Evolutionary conservation across 2,329 filamentous ascomycete genomes (phyloP).

Genomic region (Coniochaeta pulveracea): DNA sequence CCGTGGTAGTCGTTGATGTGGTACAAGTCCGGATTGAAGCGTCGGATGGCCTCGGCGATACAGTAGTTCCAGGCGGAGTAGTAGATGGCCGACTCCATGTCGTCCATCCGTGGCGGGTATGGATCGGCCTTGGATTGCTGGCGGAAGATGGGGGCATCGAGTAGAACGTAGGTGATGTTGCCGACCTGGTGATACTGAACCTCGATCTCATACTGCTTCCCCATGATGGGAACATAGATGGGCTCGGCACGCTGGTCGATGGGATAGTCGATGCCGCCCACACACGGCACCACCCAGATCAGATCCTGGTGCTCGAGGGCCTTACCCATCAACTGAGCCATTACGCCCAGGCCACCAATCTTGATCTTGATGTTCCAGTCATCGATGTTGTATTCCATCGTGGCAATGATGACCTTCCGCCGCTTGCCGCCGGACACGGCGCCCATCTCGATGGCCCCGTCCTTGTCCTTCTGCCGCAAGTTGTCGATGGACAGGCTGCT

Average conservation of each 20-base stretch:
- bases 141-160: slow-evolving; percentile 57
- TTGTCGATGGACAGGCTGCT: slow-evolving; percentile 19
- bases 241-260: slow-evolving; percentile 45
- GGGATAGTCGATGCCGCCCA: slow-evolving; percentile 54
- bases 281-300: slow-evolving; percentile 53
- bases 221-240: slow-evolving; percentile 51
- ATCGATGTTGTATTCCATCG: slow-evolving; percentile 63
- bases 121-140: slow-evolving; percentile 48
- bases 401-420: slow-evolving; percentile 54
- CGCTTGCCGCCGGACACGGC: slow-evolving; percentile 16
- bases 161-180: slow-evolving; percentile 58
- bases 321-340: slow-evolving; percentile 59
- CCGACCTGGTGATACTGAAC: slow-evolving; percentile 52
- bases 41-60: slow-evolving; percentile 50
- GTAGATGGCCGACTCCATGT: slow-evolving; percentile 55
- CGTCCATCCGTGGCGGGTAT: slow-evolving; percentile 58
- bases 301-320: slow-evolving; percentile 53
- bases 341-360: slow-evolving; percentile 58
- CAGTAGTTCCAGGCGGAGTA: slow-evolving; percentile 63
- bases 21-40: slow-evolving; percentile 36
- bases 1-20: slow-evolving; percentile 26
- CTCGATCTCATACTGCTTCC: slow-evolving; percentile 46
- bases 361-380: slow-evolving; percentile 63
- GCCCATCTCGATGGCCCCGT: slow-evolving; percentile 11
- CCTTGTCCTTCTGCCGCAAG: slow-evolving; percentile 15